phyloP scores from a whole-genome alignment of 2,329 filamentous ascomycete species.

The Bipolaris zeicola region DNA sequence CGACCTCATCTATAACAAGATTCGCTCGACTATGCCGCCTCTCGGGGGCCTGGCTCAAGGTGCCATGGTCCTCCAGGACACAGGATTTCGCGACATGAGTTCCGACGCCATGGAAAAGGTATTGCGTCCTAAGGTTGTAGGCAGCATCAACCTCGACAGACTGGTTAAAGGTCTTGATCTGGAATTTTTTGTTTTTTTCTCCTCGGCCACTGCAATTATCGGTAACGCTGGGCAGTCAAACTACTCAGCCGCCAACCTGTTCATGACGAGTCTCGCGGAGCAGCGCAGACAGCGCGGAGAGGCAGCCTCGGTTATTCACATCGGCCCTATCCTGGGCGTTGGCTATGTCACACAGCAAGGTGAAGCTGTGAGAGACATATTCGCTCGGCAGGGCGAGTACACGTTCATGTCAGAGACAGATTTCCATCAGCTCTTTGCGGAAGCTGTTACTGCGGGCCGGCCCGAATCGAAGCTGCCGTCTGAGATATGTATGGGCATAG shows the following conservation, averaged over 20 bases:
- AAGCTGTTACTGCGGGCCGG: too few relatives aligned
- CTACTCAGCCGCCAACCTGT: conserved; percentile 54
- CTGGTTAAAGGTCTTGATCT: conserved; percentile 13
- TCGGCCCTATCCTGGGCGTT: neutral
- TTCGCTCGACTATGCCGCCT: conserved; percentile 7
- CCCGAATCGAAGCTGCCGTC: too few relatives aligned
- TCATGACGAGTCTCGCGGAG: conserved; percentile 47
- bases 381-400: too few relatives aligned
- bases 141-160: conserved; percentile 26
- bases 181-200: conserved; percentile 40
- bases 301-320: neutral
- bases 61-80: conserved; percentile 23
- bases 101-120: conserved; percentile 7
- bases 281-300: conserved; percentile 48
- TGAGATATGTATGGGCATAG: too few relatives aligned
- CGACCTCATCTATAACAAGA: neutral
- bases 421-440: too few relatives aligned
- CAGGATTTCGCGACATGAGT: conserved; percentile 17
- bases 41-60: conserved; percentile 22
- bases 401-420: too few relatives aligned
- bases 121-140: conserved; percentile 23
- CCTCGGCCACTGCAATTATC: conserved; percentile 23
- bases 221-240: conserved; percentile 50
- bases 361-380: too few relatives aligned
- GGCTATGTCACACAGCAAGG: conserved; percentile 27